Evolutionary conservation across 1,284 basidiomycete species (phyloP), one percentile per base, ranked within the genome.

Genomic region (Anthracocystis walkeri): DNA sequence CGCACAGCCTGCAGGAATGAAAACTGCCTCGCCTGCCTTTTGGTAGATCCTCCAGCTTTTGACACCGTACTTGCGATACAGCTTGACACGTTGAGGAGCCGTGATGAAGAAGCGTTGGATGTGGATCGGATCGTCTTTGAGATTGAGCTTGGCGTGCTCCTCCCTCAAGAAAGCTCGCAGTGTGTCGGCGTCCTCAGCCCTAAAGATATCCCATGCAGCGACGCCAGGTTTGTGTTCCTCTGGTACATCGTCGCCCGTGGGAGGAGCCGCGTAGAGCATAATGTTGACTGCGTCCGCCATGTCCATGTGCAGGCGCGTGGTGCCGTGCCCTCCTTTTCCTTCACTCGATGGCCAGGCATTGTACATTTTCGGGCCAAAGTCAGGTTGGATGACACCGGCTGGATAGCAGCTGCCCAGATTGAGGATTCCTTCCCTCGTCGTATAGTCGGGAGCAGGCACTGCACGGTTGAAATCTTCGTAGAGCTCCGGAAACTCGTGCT

Each of bases 231-330:
- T 48, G 31, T 71, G 73, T 21, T 65, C 46, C 27, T 57, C 68
- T 46, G 67, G 60, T 0, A 77, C 60, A 38, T 71, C 77, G 40
- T 56, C 75, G 21, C 60, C 65, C 8, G 33, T 27, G 8, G 50
- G 62, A 29, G 60, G 58, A 20, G 65, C 52, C 20, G 81, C 68
- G 58, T 78, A 49, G 12, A 81, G 75, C 74, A 97, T 94, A 77
- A 97, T 89, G 85, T 97, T 97, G 70, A 97, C 87, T 1, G 94
- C 94, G 81, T 97, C 95, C 0, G 95, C 94, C 89, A 96, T 94
- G 86, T 97, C 95, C 93, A 96, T 95, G 83, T 97, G 95, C 57
- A 97, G 85, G 51, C 93, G 88, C 3, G 95, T 97, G 25, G 92
- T 91, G 8, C 93, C 92, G 78, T 92, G 91, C 78, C 90, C 92